phyloP scores from a whole-genome alignment of 306 rosid species.

The Prunus salicina region DNA sequence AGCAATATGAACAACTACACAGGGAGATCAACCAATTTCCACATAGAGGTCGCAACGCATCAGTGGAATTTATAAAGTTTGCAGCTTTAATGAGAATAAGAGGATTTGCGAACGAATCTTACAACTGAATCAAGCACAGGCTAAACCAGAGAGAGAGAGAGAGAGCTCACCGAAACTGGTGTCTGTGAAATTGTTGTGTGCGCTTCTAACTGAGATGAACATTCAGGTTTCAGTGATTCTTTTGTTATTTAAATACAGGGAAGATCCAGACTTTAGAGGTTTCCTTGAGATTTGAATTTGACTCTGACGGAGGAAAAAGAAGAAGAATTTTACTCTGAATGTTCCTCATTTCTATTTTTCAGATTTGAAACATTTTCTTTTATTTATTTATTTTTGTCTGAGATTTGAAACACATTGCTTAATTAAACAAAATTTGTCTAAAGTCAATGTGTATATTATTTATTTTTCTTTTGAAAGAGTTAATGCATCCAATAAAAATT shows the following conservation, averaged over 20 bases:
- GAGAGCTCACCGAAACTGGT: constrained; percentile 7
- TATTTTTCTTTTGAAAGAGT: background rate
- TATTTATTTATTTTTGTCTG: background rate
- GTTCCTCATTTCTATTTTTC: background rate
- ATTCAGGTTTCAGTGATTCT: background rate
- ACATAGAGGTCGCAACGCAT: background rate
- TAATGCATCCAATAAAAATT: too few relatives aligned
- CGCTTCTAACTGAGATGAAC: background rate
- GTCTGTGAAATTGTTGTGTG: background rate
- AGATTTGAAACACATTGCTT: background rate
- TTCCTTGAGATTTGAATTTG: background rate
- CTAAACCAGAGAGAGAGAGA: background rate
- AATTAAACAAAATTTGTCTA: background rate
- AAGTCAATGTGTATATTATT: background rate
- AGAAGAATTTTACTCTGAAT: too few relatives aligned
- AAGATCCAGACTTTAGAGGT: background rate
- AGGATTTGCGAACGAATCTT: background rate
- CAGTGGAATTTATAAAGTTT: background rate
- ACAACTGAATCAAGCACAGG: background rate
- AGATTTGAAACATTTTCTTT: background rate
- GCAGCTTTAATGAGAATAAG: background rate
- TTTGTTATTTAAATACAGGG: background rate
- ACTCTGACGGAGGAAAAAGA: background rate
- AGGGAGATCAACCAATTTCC: background rate
- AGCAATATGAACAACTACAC: background rate